A percentile compares a stretch with the other conserved stretches of the same genome.
These are phyloP conservation scores for Neurospora africana DNA, from an alignment of 495 filamentous ascomycete species.

Conservation along the genomic window DNA sequence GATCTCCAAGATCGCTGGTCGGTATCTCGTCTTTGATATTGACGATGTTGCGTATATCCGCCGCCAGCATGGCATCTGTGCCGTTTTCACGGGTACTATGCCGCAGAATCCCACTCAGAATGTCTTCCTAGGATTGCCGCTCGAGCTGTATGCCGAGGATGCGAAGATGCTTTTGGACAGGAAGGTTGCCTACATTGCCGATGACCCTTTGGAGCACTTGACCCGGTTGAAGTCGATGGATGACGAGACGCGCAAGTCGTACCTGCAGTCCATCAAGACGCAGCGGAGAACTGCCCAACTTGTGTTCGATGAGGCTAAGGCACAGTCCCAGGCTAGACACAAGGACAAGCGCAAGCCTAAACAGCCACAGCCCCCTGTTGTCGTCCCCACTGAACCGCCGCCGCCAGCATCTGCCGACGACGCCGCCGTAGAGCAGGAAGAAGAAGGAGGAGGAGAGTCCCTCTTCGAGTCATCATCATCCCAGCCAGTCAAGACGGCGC, in stretches of 20 bases:
- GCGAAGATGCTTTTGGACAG: slow-evolving; percentile 73
- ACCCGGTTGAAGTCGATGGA: slow-evolving; percentile 47
- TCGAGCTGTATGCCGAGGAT: slow-evolving; percentile 88
- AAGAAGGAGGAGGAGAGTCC: slow-evolving; percentile 22
- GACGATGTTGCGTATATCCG: slow-evolving; percentile 72
- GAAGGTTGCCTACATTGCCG: slow-evolving; percentile 64
- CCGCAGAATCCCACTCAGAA: slow-evolving; percentile 92
- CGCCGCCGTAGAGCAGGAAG: slow-evolving; percentile 11
- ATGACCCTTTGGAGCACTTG: slow-evolving; percentile 60
- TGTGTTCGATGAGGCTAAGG: slow-evolving; percentile 27
- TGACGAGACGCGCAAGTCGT: slow-evolving; percentile 40
- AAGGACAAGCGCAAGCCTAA: slow-evolving; percentile 18
- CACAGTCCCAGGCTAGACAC: slow-evolving; percentile 22
- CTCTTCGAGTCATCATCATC: slow-evolving; percentile 29
- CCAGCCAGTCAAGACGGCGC: slow-evolving; percentile 6
- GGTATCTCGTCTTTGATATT: slow-evolving; percentile 84
- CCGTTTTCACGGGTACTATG: slow-evolving; percentile 75
- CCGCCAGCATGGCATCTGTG: slow-evolving; percentile 72
- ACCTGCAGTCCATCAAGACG: slow-evolving; percentile 29
- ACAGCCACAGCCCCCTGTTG: background rate
- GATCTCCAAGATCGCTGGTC: slow-evolving; percentile 69
- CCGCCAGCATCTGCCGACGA: background rate
- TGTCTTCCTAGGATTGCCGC: slow-evolving; percentile 77
- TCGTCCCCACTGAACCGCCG: background rate
- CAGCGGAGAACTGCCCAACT: slow-evolving; percentile 31